Evolutionary conservation across 2,329 filamentous ascomycete species (phyloP).

Genomic region (Beauveria rudraprayagi): DNA sequence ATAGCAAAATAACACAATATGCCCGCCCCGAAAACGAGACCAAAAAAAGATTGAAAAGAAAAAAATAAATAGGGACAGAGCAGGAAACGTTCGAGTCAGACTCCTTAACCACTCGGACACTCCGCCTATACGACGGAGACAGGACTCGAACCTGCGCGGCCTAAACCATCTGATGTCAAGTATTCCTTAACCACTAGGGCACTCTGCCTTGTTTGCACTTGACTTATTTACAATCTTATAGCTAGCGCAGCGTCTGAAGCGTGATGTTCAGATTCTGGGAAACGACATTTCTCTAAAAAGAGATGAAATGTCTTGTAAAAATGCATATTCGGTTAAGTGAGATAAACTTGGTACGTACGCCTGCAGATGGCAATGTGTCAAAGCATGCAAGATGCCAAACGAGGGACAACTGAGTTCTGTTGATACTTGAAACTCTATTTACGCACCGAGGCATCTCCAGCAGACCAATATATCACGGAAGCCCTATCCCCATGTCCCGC

Average conservation of each 20-base stretch:
- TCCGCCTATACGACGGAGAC: constrained; percentile 2
- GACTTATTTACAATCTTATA: no score
- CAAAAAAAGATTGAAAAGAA: background rate
- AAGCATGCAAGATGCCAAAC: no score
- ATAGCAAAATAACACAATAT: no score
- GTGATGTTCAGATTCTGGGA: no score
- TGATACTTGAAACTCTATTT: background rate
- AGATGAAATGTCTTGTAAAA: no score
- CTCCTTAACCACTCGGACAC: constrained; percentile 4
- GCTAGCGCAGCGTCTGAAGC: no score
- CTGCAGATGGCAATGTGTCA: no score
- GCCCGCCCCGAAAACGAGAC: no score
- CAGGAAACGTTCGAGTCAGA: background rate
- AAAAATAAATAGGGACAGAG: background rate
- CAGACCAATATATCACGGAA: background rate
- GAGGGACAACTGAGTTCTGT: no score
- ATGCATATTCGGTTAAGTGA: no score
- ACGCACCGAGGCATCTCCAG: background rate
- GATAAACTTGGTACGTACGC: no score
- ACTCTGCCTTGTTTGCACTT: background rate
- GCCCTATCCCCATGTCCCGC: background rate
- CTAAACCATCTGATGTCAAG: background rate
- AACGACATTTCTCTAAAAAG: no score
- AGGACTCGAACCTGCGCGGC: constrained; percentile 7
- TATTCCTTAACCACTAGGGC: background rate